These are phyloP conservation scores for Yarrowia phangngaensis DNA, from an alignment of 805 yeast genomes.

Conservation along the genomic window DNA sequence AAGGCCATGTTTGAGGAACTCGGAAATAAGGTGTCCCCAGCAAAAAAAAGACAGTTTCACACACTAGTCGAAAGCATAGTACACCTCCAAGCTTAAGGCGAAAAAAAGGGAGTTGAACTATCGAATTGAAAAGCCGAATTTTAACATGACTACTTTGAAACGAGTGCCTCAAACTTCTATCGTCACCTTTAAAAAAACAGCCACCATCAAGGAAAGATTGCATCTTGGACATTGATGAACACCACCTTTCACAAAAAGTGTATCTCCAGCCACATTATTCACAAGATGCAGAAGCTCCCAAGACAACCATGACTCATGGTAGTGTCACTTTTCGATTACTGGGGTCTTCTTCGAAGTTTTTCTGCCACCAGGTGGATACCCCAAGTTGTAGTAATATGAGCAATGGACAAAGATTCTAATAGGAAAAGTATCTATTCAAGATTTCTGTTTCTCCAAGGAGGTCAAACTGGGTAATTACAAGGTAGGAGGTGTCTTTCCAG, in stretches of 20 bases:
- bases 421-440: conserved; percentile 67
- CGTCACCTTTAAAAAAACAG: background rate
- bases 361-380: background rate
- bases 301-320: conserved; percentile 58
- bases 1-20: conserved; percentile 2
- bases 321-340: conserved; percentile 47
- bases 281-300: conserved; percentile 54
- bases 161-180: background rate
- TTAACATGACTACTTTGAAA: background rate
- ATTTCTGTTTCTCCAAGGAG: conserved; percentile 88
- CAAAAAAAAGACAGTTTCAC: background rate
- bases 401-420: conserved; percentile 64
- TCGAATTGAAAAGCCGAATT: too few relatives aligned
- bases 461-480: conserved; percentile 82
- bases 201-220: background rate
- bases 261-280: conserved; percentile 13
- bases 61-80: background rate
- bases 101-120: too few relatives aligned
- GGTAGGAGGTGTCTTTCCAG: conserved; percentile 68
- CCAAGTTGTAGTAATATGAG: conserved; percentile 54
- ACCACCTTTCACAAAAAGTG: background rate
- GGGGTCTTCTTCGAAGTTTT: conserved; percentile 31
- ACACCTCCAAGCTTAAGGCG: conserved; percentile 1
- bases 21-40: background rate
- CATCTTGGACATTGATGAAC: background rate